These are phyloP conservation scores for Onygenales sp. DNA, from an alignment of 2,329 filamentous ascomycete species.

Conservation along the genomic window DNA sequence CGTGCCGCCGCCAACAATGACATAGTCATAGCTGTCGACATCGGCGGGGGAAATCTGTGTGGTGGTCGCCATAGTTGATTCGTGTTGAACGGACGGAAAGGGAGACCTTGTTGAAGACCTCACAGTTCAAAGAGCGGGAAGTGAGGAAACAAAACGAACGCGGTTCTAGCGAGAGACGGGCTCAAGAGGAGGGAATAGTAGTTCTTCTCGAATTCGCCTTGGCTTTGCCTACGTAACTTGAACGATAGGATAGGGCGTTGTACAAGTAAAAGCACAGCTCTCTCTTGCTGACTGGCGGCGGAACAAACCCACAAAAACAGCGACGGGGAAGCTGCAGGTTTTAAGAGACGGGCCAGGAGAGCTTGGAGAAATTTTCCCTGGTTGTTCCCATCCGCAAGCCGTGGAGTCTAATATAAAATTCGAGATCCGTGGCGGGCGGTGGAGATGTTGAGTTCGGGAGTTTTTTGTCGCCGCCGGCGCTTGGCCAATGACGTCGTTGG, in stretches of 20 bases:
- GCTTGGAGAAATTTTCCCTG: no score
- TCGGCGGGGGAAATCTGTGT: constrained; percentile 55
- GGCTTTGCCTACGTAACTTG: no score
- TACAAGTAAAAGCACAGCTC: no score
- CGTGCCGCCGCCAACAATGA: constrained; percentile 77
- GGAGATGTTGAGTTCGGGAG: not conserved
- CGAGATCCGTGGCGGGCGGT: not conserved
- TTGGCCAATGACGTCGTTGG: not conserved
- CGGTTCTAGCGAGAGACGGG: not conserved
- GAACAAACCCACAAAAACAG: no score
- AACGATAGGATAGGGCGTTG: no score
- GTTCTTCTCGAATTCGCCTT: not conserved
- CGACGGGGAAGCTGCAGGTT: no score
- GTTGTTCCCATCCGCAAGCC: no score
- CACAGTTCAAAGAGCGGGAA: not conserved
- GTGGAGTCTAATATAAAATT: no score
- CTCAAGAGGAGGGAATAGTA: not conserved
- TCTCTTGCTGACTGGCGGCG: no score
- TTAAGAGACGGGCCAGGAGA: no score
- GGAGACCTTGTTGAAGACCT: constrained; percentile 6
- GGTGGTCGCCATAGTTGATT: constrained; percentile 42
- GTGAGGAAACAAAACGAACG: not conserved
- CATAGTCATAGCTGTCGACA: constrained; percentile 66
- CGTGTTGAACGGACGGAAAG: not conserved
- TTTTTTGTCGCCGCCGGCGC: not conserved